Evolutionary conservation across 495 filamentous ascomycete species (phyloP), one percentile per base, ranked within the genome.

Genomic region (Pseudomonodictys pantanalensis): DNA sequence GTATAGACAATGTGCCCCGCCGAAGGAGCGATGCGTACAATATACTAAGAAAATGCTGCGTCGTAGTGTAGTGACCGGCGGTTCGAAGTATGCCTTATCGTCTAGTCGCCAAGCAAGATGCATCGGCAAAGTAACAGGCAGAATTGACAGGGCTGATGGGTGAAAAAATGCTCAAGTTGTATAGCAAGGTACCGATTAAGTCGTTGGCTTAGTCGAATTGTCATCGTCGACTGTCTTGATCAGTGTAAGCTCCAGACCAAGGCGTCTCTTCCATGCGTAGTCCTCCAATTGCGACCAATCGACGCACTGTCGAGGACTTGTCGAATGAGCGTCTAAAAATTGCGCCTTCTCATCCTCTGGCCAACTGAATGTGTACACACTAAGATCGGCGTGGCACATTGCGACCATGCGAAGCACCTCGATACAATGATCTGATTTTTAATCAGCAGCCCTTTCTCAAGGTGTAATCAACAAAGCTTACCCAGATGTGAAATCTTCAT

Each of bases 351-450:
- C 24, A 15, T 46, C 41, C 9, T 32, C 17, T 1, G 52, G 52
- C 52, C 52, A 56, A 46, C 17, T 42, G 52, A 56, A 56, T 3
- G 52, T 45, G 18, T 45, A 56, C 22, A 56, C 7, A 28, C 39
- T 45, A 4, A 44, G 41, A 20, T 56, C 52, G n/a, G 52, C 23
- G 8, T 17, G 45, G 42, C 52, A 56, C 52, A 56, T 56, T 20
- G 18, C 17, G 8, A 26, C 30, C 3, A 45, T 56, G 7, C 52
- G 38, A 15, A 56, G 41, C 15, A 56, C 23, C 33, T 56, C 52
- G 20, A 56, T 20, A 29, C 52, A 56, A 33, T 56, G 52, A 28
- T 56, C 52, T 56, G 41, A 20, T 11, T 3, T 15, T 22, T 18
- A n/a, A 46, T 15, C 24, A 33, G 51, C 17, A 15, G 7, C 6